Percentiles rank a stretch among this genome's conserved stretches.
Evolutionary conservation across 129 eudicot species (phyloP).

Genomic region (sunflower (Helianthus annuus)): HanXRQr2.0-SUNRISE NC_035441.2:181822599-181823098

Average conservation of each 20-base stretch:
- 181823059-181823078: conserved; percentile 22
- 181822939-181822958: conserved; percentile 8
- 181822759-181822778: conserved; percentile 3
- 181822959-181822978: conserved; percentile 11
- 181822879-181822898: conserved; percentile 74
- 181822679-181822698: conserved; percentile 52
- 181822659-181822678: conserved; percentile 50
- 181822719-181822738: neutral
- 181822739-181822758: neutral
- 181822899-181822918: conserved; percentile 78
- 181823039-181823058: conserved; percentile 83
- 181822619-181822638: conserved; percentile 76
- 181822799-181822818: conserved; percentile 58
- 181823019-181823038: conserved; percentile 75
- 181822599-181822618: conserved; percentile 75
- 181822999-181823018: conserved; percentile 61
- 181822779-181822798: neutral
- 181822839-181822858: conserved; percentile 91
- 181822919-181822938: conserved; percentile 33
- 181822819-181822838: conserved; percentile 79
- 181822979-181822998: conserved; percentile 50
- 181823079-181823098: neutral
- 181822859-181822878: conserved; percentile 67
- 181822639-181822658: conserved; percentile 60
- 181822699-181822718: conserved; percentile 59